These are phyloP conservation scores for Stygiomarasmius scandens DNA, from an alignment of 1,284 basidiomycete genomes.

Conservation along the genomic window DNA sequence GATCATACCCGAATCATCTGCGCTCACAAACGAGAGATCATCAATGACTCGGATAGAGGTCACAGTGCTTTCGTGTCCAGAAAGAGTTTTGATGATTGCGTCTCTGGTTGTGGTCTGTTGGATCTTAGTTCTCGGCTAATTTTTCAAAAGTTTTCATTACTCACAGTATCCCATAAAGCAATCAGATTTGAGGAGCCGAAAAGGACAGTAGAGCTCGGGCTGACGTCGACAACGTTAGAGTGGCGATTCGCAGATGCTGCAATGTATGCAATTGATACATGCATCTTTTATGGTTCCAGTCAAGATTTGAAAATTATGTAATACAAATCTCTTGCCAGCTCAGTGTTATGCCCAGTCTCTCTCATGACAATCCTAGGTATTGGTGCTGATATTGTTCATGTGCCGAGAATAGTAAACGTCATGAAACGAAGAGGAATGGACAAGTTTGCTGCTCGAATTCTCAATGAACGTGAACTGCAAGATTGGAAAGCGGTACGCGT, in stretches of 20 bases:
- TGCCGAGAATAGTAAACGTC: constrained; percentile 65
- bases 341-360: background rate
- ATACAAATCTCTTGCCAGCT: background rate
- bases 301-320: background rate
- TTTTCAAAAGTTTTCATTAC: constrained; percentile 42
- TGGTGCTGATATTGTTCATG: constrained; percentile 77
- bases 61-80: constrained; percentile 75
- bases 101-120: constrained; percentile 47
- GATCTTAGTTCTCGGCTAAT: no score
- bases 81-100: constrained; percentile 71
- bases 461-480: constrained; percentile 55
- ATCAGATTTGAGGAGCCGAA: constrained; percentile 81
- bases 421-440: constrained; percentile 51
- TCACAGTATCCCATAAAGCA: constrained; percentile 72
- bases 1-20: constrained; percentile 73
- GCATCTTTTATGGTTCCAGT: constrained; percentile 32
- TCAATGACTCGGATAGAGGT: constrained; percentile 73
- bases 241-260: constrained; percentile 80
- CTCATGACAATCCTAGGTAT: constrained; percentile 71
- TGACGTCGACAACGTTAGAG: constrained; percentile 63
- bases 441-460: constrained; percentile 62
- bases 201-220: constrained; percentile 61
- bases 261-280: constrained; percentile 62
- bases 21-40: constrained; percentile 59
- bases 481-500: constrained; percentile 44